phyloP scores from a whole-genome alignment of 306 rosid genomes.

The Gastrolobium villosum region DNA sequence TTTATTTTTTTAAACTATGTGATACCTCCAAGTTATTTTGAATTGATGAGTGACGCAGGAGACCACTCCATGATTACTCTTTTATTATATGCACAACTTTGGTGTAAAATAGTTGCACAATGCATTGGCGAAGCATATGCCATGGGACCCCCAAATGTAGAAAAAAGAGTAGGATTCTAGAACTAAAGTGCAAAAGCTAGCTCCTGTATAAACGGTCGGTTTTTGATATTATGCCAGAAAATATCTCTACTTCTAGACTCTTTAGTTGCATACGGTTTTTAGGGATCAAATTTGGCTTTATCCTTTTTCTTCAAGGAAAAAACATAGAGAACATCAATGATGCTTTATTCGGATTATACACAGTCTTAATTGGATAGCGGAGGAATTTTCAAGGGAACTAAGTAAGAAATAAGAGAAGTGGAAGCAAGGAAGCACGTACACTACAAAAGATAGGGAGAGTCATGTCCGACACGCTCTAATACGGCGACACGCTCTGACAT shows the following conservation, averaged over 20 bases:
- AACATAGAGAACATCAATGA: neutral
- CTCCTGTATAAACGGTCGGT: neutral
- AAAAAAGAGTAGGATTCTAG: neutral
- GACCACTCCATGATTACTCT: constrained; percentile 49
- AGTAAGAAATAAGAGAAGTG: too few relatives aligned
- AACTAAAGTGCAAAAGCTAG: constrained; percentile 1
- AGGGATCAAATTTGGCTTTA: neutral
- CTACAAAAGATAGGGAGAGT: too few relatives aligned
- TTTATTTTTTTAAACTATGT: neutral
- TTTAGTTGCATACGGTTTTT: neutral
- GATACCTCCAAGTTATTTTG: constrained; percentile 17
- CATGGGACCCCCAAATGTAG: constrained; percentile 39
- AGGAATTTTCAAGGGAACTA: too few relatives aligned
- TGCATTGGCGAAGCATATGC: constrained; percentile 30
- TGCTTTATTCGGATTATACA: neutral
- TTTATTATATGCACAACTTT: constrained; percentile 32
- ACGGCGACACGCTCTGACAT: too few relatives aligned
- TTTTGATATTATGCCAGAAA: neutral
- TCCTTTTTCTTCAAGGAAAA: too few relatives aligned
- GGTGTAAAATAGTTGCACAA: constrained; percentile 13
- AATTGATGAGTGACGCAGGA: constrained; percentile 28
- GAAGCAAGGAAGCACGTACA: too few relatives aligned
- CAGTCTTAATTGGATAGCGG: too few relatives aligned
- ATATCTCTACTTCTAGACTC: neutral
- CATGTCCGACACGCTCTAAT: too few relatives aligned